phyloP scores from a whole-genome alignment of 176 grass and related monocot species.

The Aegilops umbellulata region DNA sequence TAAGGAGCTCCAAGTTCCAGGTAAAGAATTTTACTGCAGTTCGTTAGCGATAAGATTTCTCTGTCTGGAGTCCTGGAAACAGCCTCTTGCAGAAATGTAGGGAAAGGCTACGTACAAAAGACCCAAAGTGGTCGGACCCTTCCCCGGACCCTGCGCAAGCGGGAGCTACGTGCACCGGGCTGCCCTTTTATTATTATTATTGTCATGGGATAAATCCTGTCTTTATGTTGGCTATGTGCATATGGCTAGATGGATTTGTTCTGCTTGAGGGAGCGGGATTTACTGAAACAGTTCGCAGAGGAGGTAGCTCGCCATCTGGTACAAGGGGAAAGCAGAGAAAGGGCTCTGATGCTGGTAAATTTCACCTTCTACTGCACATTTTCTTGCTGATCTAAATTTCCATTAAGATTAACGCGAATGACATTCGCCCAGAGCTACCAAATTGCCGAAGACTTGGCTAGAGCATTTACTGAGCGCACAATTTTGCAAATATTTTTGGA shows the following conservation, averaged over 20 bases:
- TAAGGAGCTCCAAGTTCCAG: constrained; percentile 85
- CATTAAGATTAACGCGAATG: constrained; percentile 9
- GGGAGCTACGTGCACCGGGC: too few relatives aligned
- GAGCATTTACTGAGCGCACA: constrained; percentile 78
- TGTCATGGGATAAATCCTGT: not conserved
- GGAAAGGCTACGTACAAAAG: too few relatives aligned
- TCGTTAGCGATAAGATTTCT: constrained; percentile 11
- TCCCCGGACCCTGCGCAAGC: too few relatives aligned
- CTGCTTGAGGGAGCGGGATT: constrained; percentile 85
- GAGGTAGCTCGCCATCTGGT: constrained; percentile 67
- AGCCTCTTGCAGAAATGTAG: too few relatives aligned
- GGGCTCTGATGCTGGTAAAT: constrained; percentile 80
- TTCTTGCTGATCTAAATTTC: not conserved
- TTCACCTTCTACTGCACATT: not conserved
- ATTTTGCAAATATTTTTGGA: constrained; percentile 78
- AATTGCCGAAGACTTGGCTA: constrained; percentile 85
- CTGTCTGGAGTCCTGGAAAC: not conserved
- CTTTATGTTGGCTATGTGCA: not conserved
- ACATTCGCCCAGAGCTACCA: constrained; percentile 71
- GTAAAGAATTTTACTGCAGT: constrained; percentile 40
- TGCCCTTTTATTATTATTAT: not conserved
- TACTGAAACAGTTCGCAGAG: constrained; percentile 58
- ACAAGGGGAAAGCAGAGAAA: constrained; percentile 70
- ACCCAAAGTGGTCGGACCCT: too few relatives aligned
- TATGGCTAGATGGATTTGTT: constrained; percentile 71